Conservation (phyloP, 2,329 filamentous ascomycete species). For the Verticillium tricorpus region DNA sequence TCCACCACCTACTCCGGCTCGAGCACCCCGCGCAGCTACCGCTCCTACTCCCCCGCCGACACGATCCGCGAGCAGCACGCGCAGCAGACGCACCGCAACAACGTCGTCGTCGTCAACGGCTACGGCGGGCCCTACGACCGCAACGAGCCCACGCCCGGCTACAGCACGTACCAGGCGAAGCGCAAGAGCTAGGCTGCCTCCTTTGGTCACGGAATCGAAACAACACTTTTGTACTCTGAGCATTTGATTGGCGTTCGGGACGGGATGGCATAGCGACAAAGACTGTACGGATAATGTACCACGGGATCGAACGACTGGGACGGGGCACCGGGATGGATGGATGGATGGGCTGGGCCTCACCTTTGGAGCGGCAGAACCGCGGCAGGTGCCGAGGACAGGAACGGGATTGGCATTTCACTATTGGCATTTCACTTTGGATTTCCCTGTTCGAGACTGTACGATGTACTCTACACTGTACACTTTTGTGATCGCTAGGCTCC, state of each 20-base stretch:
- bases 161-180: slow-evolving; percentile 7
- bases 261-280: background rate
- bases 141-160: slow-evolving; percentile 23
- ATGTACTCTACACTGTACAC: too few species aligned
- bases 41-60: slow-evolving; percentile 19
- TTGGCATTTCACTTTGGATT: background rate
- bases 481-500: background rate
- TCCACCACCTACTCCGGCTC: slow-evolving; percentile 19
- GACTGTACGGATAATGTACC: background rate
- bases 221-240: background rate
- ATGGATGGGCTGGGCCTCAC: background rate
- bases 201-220: background rate
- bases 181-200: background rate
- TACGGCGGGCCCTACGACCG: slow-evolving; percentile 22
- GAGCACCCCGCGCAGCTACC: slow-evolving; percentile 24
- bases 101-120: slow-evolving; percentile 27
- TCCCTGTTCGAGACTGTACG: too few species aligned
- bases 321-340: background rate
- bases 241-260: background rate
- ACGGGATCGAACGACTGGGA: background rate
- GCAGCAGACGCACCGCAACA: slow-evolving; percentile 14
- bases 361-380: too few species aligned
- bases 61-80: slow-evolving; percentile 25
- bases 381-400: background rate
- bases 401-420: background rate